Evolutionary conservation across 176 grass and related monocot genomes (phyloP).

Genomic region (Thinopyrum elongatum): DNA sequence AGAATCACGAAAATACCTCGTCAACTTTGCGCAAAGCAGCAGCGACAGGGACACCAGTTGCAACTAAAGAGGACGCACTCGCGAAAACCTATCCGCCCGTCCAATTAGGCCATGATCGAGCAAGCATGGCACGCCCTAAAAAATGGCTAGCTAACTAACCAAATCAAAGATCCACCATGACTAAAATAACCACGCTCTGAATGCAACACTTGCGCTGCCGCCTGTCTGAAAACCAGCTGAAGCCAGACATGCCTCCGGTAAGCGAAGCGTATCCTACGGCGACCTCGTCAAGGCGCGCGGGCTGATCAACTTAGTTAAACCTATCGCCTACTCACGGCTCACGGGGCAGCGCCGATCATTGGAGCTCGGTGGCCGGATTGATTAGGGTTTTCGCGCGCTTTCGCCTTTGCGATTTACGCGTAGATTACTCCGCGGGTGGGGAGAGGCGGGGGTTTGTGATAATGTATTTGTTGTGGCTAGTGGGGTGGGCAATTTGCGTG

Average conservation of each 20-base stretch:
- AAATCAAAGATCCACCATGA: slow-evolving; percentile 38
- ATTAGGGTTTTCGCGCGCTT: slow-evolving; percentile 1
- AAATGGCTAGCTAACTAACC: neutral
- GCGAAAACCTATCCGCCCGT: neutral
- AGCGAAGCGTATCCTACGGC: neutral
- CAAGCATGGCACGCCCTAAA: neutral
- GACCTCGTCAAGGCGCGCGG: neutral
- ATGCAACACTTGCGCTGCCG: neutral
- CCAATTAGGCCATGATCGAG: slow-evolving; percentile 27
- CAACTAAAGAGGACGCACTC: neutral
- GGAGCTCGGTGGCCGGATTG: slow-evolving; percentile 14
- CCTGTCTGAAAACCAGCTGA: slow-evolving; percentile 29
- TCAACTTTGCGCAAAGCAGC: slow-evolving; percentile 18
- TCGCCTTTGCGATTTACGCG: slow-evolving; percentile 13
- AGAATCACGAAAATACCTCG: neutral
- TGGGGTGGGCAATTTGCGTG: slow-evolving; percentile 32
- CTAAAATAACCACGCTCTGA: neutral
- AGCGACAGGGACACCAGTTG: slow-evolving; percentile 6
- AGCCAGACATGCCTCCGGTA: neutral
- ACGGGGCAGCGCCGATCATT: slow-evolving; percentile 5
- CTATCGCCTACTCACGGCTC: slow-evolving; percentile 19
- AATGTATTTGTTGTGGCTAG: neutral
- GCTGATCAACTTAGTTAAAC: slow-evolving; percentile 16
- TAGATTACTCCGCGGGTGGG: neutral
- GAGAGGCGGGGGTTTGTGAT: neutral